These are phyloP conservation scores for Venturia asperata DNA, from an alignment of 2,329 filamentous ascomycete genomes.

Conservation along the genomic window DNA sequence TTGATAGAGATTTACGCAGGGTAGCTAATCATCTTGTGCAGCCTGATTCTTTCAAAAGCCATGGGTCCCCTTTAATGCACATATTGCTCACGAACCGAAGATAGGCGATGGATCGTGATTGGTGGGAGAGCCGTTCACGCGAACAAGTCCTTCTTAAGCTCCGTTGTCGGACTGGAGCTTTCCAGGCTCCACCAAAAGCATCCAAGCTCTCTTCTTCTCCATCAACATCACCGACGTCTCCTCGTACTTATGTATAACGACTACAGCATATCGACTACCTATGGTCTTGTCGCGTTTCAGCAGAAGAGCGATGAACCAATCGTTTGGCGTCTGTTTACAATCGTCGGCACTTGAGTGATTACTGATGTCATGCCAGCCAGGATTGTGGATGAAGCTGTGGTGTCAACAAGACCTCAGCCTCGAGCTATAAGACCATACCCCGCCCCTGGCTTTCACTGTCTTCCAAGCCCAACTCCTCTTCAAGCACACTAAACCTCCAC, in stretches of 20 bases:
- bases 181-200: background rate
- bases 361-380: constrained; percentile 2
- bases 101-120: background rate
- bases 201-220: background rate
- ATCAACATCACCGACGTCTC: background rate
- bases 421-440: background rate
- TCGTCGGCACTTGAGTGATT: background rate
- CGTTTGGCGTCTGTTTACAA: background rate
- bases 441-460: background rate
- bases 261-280: background rate
- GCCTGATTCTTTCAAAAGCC: background rate
- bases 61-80: background rate
- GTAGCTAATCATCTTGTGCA: background rate
- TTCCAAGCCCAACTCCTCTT: background rate
- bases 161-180: background rate
- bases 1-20: background rate
- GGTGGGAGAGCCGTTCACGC: background rate
- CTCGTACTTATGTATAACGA: background rate
- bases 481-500: background rate
- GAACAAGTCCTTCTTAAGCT: background rate
- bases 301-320: background rate
- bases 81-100: background rate
- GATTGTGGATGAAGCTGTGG: constrained; percentile 9
- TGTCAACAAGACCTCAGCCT: constrained; percentile 5
- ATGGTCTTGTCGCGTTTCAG: background rate